Conservation (phyloP, 805 yeast species). For the Saccharomyces eubayanus region DNA sequence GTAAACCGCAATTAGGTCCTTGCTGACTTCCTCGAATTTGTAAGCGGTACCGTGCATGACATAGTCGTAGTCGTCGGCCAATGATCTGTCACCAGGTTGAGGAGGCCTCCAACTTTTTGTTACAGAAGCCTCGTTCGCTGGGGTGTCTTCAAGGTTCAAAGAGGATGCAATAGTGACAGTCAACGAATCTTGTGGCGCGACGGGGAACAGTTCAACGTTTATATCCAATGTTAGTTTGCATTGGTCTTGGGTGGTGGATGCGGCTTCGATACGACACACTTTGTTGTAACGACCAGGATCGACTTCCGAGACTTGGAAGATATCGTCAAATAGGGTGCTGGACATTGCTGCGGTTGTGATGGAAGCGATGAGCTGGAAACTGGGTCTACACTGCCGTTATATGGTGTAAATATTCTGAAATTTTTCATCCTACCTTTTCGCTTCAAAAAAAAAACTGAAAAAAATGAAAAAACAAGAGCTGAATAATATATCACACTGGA, state of each 20-base stretch:
- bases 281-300: constrained; percentile 89
- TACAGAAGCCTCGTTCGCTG: constrained; percentile 33
- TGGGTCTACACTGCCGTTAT: neutral
- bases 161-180: constrained; percentile 82
- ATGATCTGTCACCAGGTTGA: constrained; percentile 68
- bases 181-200: constrained; percentile 62
- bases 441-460: neutral
- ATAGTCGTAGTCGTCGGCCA: constrained; percentile 95
- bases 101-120: constrained; percentile 46
- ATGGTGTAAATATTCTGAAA: neutral
- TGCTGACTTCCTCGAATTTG: constrained; percentile 78
- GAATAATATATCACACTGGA: neutral
- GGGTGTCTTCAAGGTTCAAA: constrained; percentile 44
- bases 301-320: constrained; percentile 74
- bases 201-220: constrained; percentile 88
- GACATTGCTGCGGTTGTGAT: constrained; percentile 37
- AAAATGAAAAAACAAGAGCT: neutral
- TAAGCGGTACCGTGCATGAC: constrained; percentile 98
- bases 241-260: constrained; percentile 62
- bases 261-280: constrained; percentile 81
- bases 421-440: neutral
- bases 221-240: constrained; percentile 80
- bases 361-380: neutral
- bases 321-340: constrained; percentile 82
- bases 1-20: constrained; percentile 72